Base-by-base conservation (phyloP, 1,284 basidiomycete species). In the Irpex sp. region DNA sequence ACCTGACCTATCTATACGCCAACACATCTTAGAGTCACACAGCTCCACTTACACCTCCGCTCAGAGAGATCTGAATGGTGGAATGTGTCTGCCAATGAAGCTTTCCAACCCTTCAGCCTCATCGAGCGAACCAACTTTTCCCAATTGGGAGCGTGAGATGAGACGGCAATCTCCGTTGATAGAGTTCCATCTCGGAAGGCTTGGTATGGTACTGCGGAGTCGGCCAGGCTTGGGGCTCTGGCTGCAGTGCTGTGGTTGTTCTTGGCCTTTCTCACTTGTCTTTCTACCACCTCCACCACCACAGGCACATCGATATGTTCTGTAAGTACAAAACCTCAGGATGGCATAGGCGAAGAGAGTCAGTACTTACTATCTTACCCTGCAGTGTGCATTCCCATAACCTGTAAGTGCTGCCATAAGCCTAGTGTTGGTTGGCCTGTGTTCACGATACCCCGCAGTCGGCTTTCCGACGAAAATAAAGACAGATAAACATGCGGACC, bases 341-440 rank as follows among this genome's bases (percentile, higher is more conserved):
- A 15, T 40, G 2, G 38, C 38, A 40, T 40, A 40, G 21, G 21
- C 21, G 21, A 26, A 40, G 38, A 40, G 38, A 40, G 8, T 9
- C 49, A 8, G 49, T 17, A 17, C 15, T 52, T 52, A 26, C 11
- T 8, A n/a, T 52, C 3, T 17, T 13, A 13, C 49, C 40, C 34
- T n/a, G 40, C 66, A 84, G 82, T 84, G 64, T 85, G 79, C 65
- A 64, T 85, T 13, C 83, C 83, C 26, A 76, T 85, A 63, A 62
- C 77, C 26, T 73, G 82, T 84, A 65, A 70, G 82, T 78, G 19
- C 26, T 17, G 6, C 47, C 56, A 55, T 56, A 36, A 11, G 7
- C 34, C 44, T n/a, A 2, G 36, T 26, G 48, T 31, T 44, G 21
- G 47, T 48, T 51, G 19, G 11, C 15, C 40, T 17, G 9, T 55